Evolutionary conservation across 2,329 filamentous ascomycete genomes (phyloP), one percentile per base, ranked within the genome.

Genomic region (Arthrocladium fulminans): DNA sequence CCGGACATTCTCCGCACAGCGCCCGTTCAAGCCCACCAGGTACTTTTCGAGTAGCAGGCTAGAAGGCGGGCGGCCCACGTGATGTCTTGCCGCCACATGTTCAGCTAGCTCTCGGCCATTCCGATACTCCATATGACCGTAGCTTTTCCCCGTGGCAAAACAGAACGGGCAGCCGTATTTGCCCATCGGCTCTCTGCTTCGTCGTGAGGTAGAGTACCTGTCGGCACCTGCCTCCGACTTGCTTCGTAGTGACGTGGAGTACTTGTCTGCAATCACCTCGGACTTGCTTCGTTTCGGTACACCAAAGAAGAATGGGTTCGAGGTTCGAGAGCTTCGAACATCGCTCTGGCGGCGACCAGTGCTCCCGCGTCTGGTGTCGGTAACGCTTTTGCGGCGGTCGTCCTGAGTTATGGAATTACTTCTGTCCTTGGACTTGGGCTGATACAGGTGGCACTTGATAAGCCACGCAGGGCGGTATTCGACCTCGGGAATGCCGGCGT

Each of bases 121-220:
- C 23, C 20, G 27, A 29, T 57, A 59, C 10, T 51, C 17, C 47
- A 29, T 15, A 39, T 48, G 30, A 32, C 49, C 25, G 48, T 48
- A 19, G 12, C 56, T 51, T 25, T 47, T 43, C 2, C 54, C 56
- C 3, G 13, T 22, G 5, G 55, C 54, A 38, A 53, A 54, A 47
- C 57, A 59, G 52, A 59, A 56, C 2, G 55, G 38, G 42, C 57
- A 59, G 22, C 56, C 57, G 30, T 57, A 59, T 34, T 54, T 53
- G n/a, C 32, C 32, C 10, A 7, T 17, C 8, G 32, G 5, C 23
- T 24, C 34, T n/a, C 8, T 27, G 13, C 8, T 15, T 2, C 19
- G 24, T 23, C 37, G 42, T 19, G 47, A 37, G 12, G 42, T 35
- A 19, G 19, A 13, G 19, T 38, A 38, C 23, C 24, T 32, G 20